phyloP scores from a whole-genome alignment of 2,329 filamentous ascomycete species.

The Curvularia lunata region DNA sequence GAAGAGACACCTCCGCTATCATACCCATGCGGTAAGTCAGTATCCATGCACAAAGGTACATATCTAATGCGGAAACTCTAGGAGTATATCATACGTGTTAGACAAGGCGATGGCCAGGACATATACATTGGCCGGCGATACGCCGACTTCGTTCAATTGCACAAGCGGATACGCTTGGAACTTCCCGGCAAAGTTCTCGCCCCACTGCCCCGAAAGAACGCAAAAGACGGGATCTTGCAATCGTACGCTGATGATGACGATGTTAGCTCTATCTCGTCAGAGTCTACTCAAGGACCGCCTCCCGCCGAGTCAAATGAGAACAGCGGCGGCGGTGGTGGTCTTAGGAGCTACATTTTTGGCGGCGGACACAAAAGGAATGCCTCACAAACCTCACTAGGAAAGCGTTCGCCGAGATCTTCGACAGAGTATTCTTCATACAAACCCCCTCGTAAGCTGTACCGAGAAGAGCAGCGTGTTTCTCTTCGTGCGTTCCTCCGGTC shows the following conservation, averaged over 20 bases:
- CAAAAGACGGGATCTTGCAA: conserved; percentile 70
- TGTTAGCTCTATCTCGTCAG: conserved; percentile 78
- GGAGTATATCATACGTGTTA: conserved; percentile 91
- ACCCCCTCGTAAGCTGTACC: conserved; percentile 68
- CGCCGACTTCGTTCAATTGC: conserved; percentile 81
- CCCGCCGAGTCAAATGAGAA: conserved; percentile 44
- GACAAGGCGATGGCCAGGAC: conserved; percentile 75
- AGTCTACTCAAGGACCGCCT: conserved; percentile 68
- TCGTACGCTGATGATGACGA: conserved; percentile 69
- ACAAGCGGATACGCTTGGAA: conserved; percentile 80
- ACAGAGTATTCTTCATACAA: conserved; percentile 40
- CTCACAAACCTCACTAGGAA: conserved; percentile 50
- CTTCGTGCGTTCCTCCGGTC: conserved; percentile 88
- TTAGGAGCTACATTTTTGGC: conserved; percentile 54
- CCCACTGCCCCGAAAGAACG: conserved; percentile 89
- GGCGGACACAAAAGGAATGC: conserved; percentile 50
- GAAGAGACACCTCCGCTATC: conserved; percentile 86
- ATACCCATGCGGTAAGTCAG: conserved; percentile 81
- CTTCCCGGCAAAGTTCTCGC: conserved; percentile 89
- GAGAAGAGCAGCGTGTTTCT: conserved; percentile 90
- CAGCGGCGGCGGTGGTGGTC: conserved; percentile 50
- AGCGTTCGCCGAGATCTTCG: conserved; percentile 43
- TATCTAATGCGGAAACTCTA: conserved; percentile 42
- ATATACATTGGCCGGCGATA: conserved; percentile 84
- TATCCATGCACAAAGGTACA: neutral